Evolutionary conservation across 1,284 basidiomycete genomes (phyloP), one percentile per base, ranked within the genome.

Genomic region (Rhodotorula glutinis): DNA sequence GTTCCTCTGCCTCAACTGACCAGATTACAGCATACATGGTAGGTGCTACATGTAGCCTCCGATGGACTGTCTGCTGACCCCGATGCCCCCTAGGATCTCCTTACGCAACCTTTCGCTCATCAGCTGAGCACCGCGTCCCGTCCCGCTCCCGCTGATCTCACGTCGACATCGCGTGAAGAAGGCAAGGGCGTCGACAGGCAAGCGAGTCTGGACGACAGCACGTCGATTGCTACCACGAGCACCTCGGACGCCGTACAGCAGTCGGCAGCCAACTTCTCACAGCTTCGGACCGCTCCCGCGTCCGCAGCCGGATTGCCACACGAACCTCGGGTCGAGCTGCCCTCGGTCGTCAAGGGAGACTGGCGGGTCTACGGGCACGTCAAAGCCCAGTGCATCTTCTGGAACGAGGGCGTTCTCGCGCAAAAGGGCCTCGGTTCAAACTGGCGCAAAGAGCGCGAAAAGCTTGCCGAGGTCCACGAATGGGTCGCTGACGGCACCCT

Each of bases 281-380:
- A 62, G n/a, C 49, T 66, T 8, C 61, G 65, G 19, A 65, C 66
- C 2, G 43, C 62, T 2, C 43, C 11, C 53, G 17, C 38, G 7
- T 19, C 19, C 11, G 1, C 29, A 29, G 4, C 16, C 19, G 62
- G 29, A 4, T 29, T 38, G 40, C 40, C 51, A 9, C 52, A 38
- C 19, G 67, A 66, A 16, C 23, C 33, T 21, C 29, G 19, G 17
- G 21, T 71, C 38, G 51, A 58, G 1, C 17, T 33, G 2, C 70
- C 70, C 16, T 62, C 56, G 23, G n/a, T 52, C 19, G 62, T 53
- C 57, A 60, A 60, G 21, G 70, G 67, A 25, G 67, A 72, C 46
- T 66, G 67, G 64, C 53, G 33, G 49, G 60, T 67, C 16, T 72
- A 33, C 43, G 64, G 63, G 3, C 41, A 54, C 11, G 65, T 72